Evolutionary conservation across 768 basidiomycete species (phyloP).

Genomic region (Rhodotorula graminis): DNA sequence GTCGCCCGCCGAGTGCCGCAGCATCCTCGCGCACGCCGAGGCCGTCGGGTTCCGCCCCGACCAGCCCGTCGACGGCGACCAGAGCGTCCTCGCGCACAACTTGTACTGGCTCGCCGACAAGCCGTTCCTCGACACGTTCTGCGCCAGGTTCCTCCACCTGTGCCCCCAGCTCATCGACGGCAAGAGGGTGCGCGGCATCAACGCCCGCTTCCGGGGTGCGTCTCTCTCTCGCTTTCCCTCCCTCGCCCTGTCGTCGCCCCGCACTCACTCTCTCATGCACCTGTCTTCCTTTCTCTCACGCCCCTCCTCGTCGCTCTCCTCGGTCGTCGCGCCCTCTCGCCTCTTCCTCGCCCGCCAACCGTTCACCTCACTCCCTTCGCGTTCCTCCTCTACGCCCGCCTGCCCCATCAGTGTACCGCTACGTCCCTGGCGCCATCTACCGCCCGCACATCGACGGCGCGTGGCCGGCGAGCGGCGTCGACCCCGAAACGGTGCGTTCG

Average conservation of each 20-base stretch:
- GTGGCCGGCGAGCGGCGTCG: slow-evolving; percentile 55
- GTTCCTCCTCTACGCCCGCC: too few relatives aligned
- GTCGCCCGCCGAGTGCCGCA: slow-evolving; percentile 51
- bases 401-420: slow-evolving; percentile 51
- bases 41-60: slow-evolving; percentile 55
- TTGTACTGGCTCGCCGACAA: slow-evolving; percentile 57
- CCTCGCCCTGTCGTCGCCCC: too few relatives aligned
- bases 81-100: slow-evolving; percentile 44
- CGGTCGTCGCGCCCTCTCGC: too few relatives aligned
- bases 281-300: neutral
- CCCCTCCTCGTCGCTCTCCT: neutral
- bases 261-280: too few relatives aligned
- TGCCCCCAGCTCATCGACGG: slow-evolving; percentile 51
- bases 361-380: neutral
- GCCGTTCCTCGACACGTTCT: slow-evolving; percentile 51
- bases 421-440: slow-evolving; percentile 54
- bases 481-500: slow-evolving; percentile 45
- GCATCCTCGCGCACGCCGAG: slow-evolving; percentile 53
- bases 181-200: slow-evolving; percentile 54
- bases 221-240: too few relatives aligned
- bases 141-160: slow-evolving; percentile 50
- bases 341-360: too few relatives aligned
- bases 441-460: slow-evolving; percentile 57
- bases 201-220: slow-evolving; percentile 51
- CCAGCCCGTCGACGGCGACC: slow-evolving; percentile 49